phyloP scores from a whole-genome alignment of 164 flowering plant species.

The Stephania japonica region DNA sequence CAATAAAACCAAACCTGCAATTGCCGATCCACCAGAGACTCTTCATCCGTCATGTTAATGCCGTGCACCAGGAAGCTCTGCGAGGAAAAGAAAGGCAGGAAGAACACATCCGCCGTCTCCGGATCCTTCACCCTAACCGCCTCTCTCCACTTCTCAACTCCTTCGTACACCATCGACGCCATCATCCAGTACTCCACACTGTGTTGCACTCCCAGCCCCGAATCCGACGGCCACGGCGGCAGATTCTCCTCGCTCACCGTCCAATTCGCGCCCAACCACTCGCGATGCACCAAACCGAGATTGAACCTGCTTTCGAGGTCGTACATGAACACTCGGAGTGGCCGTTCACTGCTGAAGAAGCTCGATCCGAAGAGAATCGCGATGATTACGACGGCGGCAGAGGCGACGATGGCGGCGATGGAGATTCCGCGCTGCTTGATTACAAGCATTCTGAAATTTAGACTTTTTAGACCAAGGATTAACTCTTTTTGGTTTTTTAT shows the following conservation, averaged over 20 bases:
- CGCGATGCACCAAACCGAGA: slow-evolving; percentile 53
- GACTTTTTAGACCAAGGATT: too few relatives aligned
- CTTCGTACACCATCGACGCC: slow-evolving; percentile 54
- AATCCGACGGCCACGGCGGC: slow-evolving; percentile 60
- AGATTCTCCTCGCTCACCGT: slow-evolving; percentile 34
- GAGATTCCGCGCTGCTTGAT: too few relatives aligned
- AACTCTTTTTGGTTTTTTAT: too few relatives aligned
- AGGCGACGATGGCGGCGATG: too few relatives aligned
- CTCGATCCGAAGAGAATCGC: too few relatives aligned
- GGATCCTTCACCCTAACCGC: slow-evolving; percentile 85
- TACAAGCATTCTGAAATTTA: too few relatives aligned
- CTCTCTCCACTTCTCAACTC: slow-evolving; percentile 31
- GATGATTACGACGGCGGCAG: too few relatives aligned
- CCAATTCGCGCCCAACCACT: slow-evolving; percentile 16
- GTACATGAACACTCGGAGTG: slow-evolving; percentile 83
- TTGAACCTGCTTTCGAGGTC: slow-evolving; percentile 73
- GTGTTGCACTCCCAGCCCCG: slow-evolving; percentile 76
- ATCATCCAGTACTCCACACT: slow-evolving; percentile 97
- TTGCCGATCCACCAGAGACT: slow-evolving; percentile 57
- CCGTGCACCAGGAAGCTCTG: slow-evolving; percentile 84
- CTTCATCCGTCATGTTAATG: slow-evolving; percentile 76
- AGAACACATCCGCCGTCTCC: slow-evolving; percentile 72
- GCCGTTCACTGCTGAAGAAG: too few relatives aligned
- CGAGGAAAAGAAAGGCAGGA: slow-evolving; percentile 92
- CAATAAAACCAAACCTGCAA: slow-evolving; percentile 46